Evolutionary conservation across 2,329 filamentous ascomycete genomes (phyloP).

Genomic region (Xylariaceae sp.): DNA sequence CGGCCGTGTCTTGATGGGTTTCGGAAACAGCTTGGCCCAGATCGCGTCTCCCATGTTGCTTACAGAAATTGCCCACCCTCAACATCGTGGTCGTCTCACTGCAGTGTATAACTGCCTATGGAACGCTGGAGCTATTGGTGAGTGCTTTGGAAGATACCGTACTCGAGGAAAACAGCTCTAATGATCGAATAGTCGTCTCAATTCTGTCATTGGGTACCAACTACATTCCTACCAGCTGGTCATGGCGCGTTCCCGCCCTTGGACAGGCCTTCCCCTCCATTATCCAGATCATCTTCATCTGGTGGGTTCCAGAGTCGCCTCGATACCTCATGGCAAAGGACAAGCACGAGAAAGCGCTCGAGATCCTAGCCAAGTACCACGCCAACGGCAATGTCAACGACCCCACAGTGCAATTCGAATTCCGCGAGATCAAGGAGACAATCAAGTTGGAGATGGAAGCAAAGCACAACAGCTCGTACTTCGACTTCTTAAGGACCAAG

Average conservation of each 20-base stretch:
- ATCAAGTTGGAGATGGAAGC: constrained; percentile 58
- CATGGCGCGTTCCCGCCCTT: constrained; percentile 57
- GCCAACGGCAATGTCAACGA: constrained; percentile 60
- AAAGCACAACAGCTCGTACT: constrained; percentile 55
- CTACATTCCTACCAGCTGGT: constrained; percentile 55
- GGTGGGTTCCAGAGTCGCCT: constrained; percentile 45
- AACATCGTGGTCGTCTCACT: constrained; percentile 60
- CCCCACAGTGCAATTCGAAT: constrained; percentile 64
- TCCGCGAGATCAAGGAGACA: constrained; percentile 65
- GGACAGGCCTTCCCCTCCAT: constrained; percentile 55
- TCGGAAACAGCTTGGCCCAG: constrained; percentile 60
- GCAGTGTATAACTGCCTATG: constrained; percentile 62
- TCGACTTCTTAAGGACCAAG: constrained; percentile 61
- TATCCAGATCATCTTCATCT: constrained; percentile 59
- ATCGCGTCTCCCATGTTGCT: constrained; percentile 59
- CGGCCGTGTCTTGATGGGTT: constrained; percentile 64
- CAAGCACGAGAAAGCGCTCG: constrained; percentile 60
- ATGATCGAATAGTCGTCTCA: constrained; percentile 47
- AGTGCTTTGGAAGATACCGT: constrained; percentile 6
- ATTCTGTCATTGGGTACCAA: constrained; percentile 58
- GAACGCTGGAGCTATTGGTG: constrained; percentile 49
- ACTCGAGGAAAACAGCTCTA: constrained; percentile 13
- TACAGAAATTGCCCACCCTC: constrained; percentile 60
- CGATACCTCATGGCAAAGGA: constrained; percentile 58
- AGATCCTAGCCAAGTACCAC: constrained; percentile 62